These are phyloP conservation scores for Sphagnum magellanicum DNA, from an alignment of 228 moss, liverwort and hornwort species.

Conservation along the genomic window DNA sequence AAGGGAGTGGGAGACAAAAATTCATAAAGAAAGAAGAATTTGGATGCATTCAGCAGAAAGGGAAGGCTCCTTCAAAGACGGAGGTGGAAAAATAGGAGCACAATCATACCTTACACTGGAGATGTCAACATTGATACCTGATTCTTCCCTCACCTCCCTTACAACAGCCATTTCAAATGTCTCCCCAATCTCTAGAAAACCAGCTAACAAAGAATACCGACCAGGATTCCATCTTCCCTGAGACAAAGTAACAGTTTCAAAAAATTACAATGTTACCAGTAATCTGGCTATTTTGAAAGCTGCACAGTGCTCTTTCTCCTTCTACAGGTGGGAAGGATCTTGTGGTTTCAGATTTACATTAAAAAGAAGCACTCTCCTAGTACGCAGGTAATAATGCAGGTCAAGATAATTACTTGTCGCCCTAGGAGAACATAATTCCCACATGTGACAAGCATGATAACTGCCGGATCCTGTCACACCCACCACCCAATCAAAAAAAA, in stretches of 20 bases:
- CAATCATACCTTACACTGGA: conserved; percentile 61
- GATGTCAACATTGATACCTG: conserved; percentile 60
- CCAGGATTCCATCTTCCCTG: conserved; percentile 88
- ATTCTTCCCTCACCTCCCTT: conserved; percentile 87
- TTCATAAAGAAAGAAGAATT: neutral
- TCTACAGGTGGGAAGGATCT: too few relatives aligned
- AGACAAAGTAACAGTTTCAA: neutral
- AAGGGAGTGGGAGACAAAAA: neutral
- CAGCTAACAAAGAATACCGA: conserved; percentile 83
- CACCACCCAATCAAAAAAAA: too few relatives aligned
- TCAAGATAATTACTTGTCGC: conserved; percentile 53
- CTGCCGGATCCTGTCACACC: conserved; percentile 77
- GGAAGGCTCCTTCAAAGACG: neutral
- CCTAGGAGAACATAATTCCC: conserved; percentile 84
- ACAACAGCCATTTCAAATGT: conserved; percentile 88
- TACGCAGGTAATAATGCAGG: too few relatives aligned
- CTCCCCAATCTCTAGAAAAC: conserved; percentile 93
- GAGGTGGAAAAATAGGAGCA: neutral
- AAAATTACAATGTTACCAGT: neutral
- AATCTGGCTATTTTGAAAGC: too few relatives aligned
- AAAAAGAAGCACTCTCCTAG: too few relatives aligned
- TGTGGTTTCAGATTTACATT: too few relatives aligned
- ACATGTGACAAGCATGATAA: conserved; percentile 85
- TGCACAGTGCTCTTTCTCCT: too few relatives aligned
- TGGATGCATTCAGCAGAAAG: neutral